Evolutionary conservation across 805 yeast species (phyloP).

Genomic region (Kluyveromyces lactis): DNA sequence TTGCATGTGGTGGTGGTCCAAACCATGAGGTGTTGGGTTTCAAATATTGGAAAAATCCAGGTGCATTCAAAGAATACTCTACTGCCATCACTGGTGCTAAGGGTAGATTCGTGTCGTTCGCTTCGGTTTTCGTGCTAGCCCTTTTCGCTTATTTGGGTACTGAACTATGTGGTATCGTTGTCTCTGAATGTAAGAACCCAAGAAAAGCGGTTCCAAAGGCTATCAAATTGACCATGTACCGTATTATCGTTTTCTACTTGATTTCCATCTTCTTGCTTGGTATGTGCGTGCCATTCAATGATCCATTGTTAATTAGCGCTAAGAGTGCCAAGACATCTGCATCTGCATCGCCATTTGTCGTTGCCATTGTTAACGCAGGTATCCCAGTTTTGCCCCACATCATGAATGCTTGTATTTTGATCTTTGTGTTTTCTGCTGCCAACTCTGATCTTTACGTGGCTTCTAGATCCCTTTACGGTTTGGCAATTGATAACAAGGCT

Average conservation of each 20-base stretch:
- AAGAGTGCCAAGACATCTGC: conserved; percentile 46
- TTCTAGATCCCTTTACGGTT: conserved; percentile 64
- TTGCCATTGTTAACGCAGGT: conserved; percentile 59
- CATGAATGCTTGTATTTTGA: conserved; percentile 67
- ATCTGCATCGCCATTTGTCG: conserved; percentile 76
- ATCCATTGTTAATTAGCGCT: conserved; percentile 42
- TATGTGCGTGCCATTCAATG: conserved; percentile 56
- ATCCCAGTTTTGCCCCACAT: conserved; percentile 65
- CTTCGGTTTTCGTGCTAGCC: conserved; percentile 55
- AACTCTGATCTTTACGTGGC: conserved; percentile 74
- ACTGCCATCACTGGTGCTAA: conserved; percentile 36
- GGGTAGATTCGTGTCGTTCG: conserved; percentile 56
- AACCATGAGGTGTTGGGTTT: conserved; percentile 65
- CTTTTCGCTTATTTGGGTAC: conserved; percentile 67
- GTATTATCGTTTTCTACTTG: conserved; percentile 57
- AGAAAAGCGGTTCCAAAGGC: conserved; percentile 65
- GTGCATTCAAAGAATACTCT: conserved; percentile 44
- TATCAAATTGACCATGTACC: conserved; percentile 57
- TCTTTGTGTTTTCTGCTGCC: conserved; percentile 74
- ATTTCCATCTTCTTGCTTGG: conserved; percentile 56
- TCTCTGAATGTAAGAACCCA: conserved; percentile 67
- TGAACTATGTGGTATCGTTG: conserved; percentile 63
- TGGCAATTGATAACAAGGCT: conserved; percentile 67
- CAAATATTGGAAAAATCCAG: conserved; percentile 63
- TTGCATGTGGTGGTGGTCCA: conserved; percentile 76